Percentiles rank a stretch among this genome's conserved stretches.
Conservation (phyloP, 2,329 filamentous ascomycete species). For the Pestalotiopsis sp. region DNA sequence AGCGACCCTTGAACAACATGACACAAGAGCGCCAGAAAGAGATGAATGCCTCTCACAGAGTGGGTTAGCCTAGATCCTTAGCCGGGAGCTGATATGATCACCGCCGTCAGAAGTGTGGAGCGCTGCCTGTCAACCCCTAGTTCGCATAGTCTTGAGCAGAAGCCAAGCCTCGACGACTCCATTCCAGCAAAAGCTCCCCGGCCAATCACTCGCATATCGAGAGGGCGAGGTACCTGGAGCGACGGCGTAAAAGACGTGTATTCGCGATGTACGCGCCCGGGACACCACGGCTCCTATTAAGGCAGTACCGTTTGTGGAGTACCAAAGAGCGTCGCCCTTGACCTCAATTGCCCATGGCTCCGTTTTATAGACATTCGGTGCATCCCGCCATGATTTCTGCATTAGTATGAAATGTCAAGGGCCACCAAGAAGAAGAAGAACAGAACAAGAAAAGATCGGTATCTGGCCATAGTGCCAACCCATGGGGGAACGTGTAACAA, state of each 20-base stretch:
- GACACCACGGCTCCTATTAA: not conserved
- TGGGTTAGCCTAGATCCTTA: not conserved
- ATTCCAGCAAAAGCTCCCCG: slow-evolving; percentile 1
- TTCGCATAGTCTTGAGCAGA: slow-evolving; percentile 4
- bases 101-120: slow-evolving; percentile 5
- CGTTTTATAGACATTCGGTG: slow-evolving; percentile 13
- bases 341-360: not conserved
- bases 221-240: no score
- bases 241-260: not conserved
- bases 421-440: not conserved
- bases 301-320: not conserved
- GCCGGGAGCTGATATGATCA: not conserved
- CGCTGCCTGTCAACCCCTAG: slow-evolving; percentile 10
- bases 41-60: not conserved
- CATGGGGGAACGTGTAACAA: not conserved
- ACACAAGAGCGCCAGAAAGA: not conserved
- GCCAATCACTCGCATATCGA: not conserved
- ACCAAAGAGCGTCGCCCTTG: not conserved
- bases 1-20: not conserved
- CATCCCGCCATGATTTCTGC: slow-evolving; percentile 6
- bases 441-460: not conserved
- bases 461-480: not conserved
- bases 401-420: not conserved
- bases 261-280: not conserved
- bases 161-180: slow-evolving; percentile 9